These are phyloP conservation scores for Zelopaecilomyces penicillatus DNA, from an alignment of 2,329 filamentous ascomycete species.

Conservation along the genomic window DNA sequence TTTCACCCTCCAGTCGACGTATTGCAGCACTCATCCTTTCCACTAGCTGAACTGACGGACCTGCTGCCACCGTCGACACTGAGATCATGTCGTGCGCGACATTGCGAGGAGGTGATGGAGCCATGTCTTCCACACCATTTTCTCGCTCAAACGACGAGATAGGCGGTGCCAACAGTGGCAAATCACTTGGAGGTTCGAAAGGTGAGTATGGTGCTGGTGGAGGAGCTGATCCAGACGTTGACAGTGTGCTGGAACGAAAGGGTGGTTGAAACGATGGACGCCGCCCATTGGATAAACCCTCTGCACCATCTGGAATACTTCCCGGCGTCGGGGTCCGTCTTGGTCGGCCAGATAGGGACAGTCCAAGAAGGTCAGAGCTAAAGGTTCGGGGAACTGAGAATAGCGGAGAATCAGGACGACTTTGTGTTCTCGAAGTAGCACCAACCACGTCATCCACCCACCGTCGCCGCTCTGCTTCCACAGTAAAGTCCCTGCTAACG, in stretches of 20 bases:
- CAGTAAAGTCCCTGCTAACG: conserved; percentile 22
- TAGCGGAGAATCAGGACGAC: conserved; percentile 46
- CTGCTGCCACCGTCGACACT: conserved; percentile 80
- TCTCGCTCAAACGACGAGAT: conserved; percentile 37
- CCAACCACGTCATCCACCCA: conserved; percentile 45
- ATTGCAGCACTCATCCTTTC: conserved; percentile 94
- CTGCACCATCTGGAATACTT: conserved; percentile 36
- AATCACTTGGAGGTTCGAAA: conserved; percentile 32
- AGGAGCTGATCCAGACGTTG: conserved; percentile 27
- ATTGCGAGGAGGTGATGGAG: conserved; percentile 53
- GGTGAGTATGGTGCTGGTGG: conserved; percentile 37
- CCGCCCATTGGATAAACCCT: conserved; percentile 33
- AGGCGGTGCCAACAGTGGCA: conserved; percentile 26
- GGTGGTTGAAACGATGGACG: conserved; percentile 43
- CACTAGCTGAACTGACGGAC: conserved; percentile 88
- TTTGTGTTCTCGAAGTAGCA: conserved; percentile 35
- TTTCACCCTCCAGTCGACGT: conserved; percentile 82
- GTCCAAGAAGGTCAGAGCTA: conserved; percentile 45
- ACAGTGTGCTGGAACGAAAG: conserved; percentile 31
- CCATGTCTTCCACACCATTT: conserved; percentile 40
- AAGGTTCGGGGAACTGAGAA: conserved; percentile 43
- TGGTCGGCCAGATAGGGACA: conserved; percentile 30
- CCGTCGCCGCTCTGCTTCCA: conserved; percentile 34
- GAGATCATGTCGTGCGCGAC: conserved; percentile 79
- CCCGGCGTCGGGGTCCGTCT: conserved; percentile 34